phyloP scores from a whole-genome alignment of 129 eudicot genomes.

The Flaveria ramosissima region DNA sequence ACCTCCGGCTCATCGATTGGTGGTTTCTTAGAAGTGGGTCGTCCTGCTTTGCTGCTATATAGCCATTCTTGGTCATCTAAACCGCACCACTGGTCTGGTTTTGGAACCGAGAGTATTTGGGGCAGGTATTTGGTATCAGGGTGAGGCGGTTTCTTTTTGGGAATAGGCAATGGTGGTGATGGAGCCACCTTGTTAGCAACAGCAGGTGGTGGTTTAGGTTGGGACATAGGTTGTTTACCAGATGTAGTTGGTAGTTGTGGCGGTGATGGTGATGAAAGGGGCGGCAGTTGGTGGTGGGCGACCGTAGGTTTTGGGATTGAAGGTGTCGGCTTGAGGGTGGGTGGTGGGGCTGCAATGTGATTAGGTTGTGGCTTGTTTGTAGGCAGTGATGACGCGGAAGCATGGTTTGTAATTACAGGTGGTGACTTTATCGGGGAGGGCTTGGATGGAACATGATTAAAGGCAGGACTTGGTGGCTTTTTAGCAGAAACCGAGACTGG shows the following conservation, averaged over 20 bases:
- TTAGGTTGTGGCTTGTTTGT: slow-evolving; percentile 32
- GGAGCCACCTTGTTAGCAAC: slow-evolving; percentile 40
- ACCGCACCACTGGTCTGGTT: slow-evolving; percentile 47
- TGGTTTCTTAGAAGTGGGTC: slow-evolving; percentile 30
- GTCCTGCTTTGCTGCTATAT: slow-evolving; percentile 37
- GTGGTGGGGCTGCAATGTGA: slow-evolving; percentile 20
- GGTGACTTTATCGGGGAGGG: slow-evolving; percentile 39
- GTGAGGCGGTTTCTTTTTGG: slow-evolving; percentile 51
- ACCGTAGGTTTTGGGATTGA: background rate
- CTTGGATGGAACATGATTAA: slow-evolving; percentile 16
- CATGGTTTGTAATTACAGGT: slow-evolving; percentile 30
- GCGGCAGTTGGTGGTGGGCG: slow-evolving; percentile 27
- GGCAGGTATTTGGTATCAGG: slow-evolving; percentile 68
- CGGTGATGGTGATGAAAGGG: slow-evolving; percentile 26
- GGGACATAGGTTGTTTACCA: slow-evolving; percentile 24
- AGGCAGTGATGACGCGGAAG: slow-evolving; percentile 23
- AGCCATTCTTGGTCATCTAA: slow-evolving; percentile 74
- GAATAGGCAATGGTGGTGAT: slow-evolving; percentile 28
- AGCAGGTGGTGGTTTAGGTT: slow-evolving; percentile 35
- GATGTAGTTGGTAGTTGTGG: slow-evolving; percentile 23
- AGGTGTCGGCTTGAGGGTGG: slow-evolving; percentile 18
- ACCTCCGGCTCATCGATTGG: slow-evolving; percentile 34
- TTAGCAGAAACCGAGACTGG: slow-evolving; percentile 26
- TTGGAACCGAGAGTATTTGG: slow-evolving; percentile 53
- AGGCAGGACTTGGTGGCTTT: slow-evolving; percentile 30